Conservation (phyloP, 768 basidiomycete species). For the Lactarius indigo region DNA sequence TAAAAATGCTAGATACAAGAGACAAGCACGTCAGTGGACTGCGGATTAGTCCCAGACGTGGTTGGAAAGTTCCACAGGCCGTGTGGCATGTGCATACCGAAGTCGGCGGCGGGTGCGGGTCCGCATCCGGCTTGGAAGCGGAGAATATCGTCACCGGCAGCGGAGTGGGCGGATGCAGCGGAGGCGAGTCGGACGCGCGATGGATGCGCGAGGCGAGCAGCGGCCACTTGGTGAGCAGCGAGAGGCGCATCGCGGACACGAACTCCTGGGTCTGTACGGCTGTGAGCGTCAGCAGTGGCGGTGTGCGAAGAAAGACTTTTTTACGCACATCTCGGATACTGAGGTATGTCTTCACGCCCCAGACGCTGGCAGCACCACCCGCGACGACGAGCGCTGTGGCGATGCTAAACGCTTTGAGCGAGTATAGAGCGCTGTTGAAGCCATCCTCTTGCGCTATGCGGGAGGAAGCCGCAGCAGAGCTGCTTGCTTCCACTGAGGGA, state of each 20-base stretch:
- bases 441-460: conserved; percentile 29
- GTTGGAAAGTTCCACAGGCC: too few relatives aligned
- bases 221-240: conserved; percentile 47
- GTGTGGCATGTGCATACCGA: too few relatives aligned
- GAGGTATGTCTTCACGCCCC: conserved; percentile 46
- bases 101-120: too few relatives aligned
- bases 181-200: conserved; percentile 36
- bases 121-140: too few relatives aligned
- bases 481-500: too few relatives aligned
- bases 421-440: conserved; percentile 51
- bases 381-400: conserved; percentile 58
- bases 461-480: neutral
- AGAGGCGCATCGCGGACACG: conserved; percentile 50
- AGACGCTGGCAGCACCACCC: conserved; percentile 43
- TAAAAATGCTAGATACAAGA: too few relatives aligned
- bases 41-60: too few relatives aligned
- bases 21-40: too few relatives aligned
- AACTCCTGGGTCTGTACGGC: conserved; percentile 52
- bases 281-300: conserved; percentile 3
- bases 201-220: conserved; percentile 52
- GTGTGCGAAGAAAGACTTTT: conserved; percentile 11
- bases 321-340: conserved; percentile 56
- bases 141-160: neutral
- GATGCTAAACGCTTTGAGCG: conserved; percentile 60
- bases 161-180: conserved; percentile 20